Conservation (phyloP, 352 stramenopile species). For the Thalassiosira ordinaria region DNA sequence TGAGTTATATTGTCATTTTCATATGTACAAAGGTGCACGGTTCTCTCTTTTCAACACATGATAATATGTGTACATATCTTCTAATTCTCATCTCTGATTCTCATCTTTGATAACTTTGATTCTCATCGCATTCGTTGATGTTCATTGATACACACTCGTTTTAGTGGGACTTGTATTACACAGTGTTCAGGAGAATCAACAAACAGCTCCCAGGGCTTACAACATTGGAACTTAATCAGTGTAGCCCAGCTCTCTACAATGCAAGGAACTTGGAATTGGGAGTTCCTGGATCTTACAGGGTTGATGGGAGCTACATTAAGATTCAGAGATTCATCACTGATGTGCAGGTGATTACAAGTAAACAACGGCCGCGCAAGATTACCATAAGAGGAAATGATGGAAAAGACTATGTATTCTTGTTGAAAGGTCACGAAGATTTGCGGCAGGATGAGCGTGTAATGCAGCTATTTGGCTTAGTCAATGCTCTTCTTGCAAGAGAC, state of each 20-base stretch:
- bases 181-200: conserved; percentile 94
- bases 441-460: conserved; percentile 99
- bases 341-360: conserved; percentile 97
- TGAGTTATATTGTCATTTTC: too few species aligned
- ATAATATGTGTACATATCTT: too few species aligned
- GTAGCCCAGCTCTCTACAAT: conserved; percentile 92
- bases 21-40: too few species aligned
- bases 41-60: too few species aligned
- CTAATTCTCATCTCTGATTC: too few species aligned
- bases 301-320: conserved; percentile 88
- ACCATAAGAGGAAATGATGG: conserved; percentile 96
- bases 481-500: conserved; percentile 97
- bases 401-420: conserved; percentile 97
- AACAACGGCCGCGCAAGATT: conserved; percentile 97
- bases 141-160: too few species aligned
- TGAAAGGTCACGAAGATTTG: conserved; percentile 99
- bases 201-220: conserved; percentile 93
- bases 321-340: conserved; percentile 92
- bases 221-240: conserved; percentile 94
- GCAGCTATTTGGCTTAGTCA: conserved; percentile 99
- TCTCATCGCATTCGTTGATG: too few species aligned
- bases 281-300: conserved; percentile 94
- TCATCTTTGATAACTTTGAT: too few species aligned
- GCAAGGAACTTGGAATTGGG: conserved; percentile 94
- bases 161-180: conserved; percentile 99